Base-by-base conservation (phyloP, 2,329 filamentous ascomycete genomes). In the Lecanicillium sp. region DNA sequence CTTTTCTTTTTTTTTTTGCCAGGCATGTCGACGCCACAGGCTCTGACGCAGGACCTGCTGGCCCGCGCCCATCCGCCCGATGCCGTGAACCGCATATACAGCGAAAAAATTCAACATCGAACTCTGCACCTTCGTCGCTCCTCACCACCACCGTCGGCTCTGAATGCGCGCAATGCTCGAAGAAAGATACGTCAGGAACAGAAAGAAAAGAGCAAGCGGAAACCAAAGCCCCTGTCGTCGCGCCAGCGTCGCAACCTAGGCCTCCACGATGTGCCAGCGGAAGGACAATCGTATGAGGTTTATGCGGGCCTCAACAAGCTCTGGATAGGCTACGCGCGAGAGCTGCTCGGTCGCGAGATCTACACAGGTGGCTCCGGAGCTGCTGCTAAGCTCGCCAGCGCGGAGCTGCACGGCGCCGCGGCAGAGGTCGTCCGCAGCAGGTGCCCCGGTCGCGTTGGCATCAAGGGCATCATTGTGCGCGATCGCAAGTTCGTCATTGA, bases 401-500 rank as follows among this genome's bases (percentile, higher is more conserved):
- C 90, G 2, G 93, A 98, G 67, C 91, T 90, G 59, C 90, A 97
- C 63, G 93, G 93, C 2, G 90, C 91, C 14, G 72, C 82, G 56
- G 65, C 96, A 17, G 82, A 90, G 67, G 88, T 97, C 19, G 86
- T 91, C 48, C 71, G 90, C 57, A 93, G 90, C 64, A 70, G 79
- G 24, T 96, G 90, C 63, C 79, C 85, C 14, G 83, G 86, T 46
- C 75, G 91, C 14, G 90, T 98, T 1, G 91, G 93, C 0, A 67
- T 91, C 46, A 79, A 74, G 58, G 93, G 93, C 14, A 91, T 97
- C 57, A 86, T 97, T 51, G 81, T 96, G 33, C 83, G 87, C 62
- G 93, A 98, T 69, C 84, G 86, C 44, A 89, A 86, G 62, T 91
- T 86, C 60, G 84, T 86, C 2, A 87, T 97, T 66, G 87, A 95